Evolutionary conservation across 106 monocot species (phyloP).

Genomic region (Platanthera guangdongensis): DNA sequence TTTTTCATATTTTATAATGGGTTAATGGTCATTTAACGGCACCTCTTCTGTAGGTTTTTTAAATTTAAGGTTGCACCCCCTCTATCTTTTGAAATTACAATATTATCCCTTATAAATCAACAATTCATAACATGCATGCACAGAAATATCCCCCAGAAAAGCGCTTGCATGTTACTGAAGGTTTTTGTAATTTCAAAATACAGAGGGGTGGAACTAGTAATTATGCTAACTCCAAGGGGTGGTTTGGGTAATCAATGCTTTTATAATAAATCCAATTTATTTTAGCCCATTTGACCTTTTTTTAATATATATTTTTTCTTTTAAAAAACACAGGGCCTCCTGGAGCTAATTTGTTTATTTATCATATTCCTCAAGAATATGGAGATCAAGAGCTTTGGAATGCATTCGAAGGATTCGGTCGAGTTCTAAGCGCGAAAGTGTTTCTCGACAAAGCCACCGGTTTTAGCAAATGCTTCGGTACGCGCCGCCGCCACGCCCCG

Average conservation of each 20-base stretch:
- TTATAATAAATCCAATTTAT: constrained; percentile 32
- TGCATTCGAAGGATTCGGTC: constrained; percentile 84
- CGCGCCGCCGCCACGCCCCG: constrained; percentile 5
- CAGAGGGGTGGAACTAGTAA: too few relatives aligned
- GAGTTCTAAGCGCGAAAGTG: constrained; percentile 91
- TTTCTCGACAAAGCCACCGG: constrained; percentile 95
- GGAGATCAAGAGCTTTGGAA: constrained; percentile 77
- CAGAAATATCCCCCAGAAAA: too few relatives aligned
- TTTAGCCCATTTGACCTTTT: background rate
- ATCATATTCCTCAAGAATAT: constrained; percentile 97
- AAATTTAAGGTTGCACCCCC: too few relatives aligned
- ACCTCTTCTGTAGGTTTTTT: too few relatives aligned
- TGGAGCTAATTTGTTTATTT: constrained; percentile 97
- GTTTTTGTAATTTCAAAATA: too few relatives aligned
- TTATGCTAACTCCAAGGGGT: too few relatives aligned
- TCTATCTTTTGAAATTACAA: too few relatives aligned
- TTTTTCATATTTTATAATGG: background rate
- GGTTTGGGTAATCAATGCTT: too few relatives aligned
- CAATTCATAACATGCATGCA: too few relatives aligned
- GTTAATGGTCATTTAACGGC: too few relatives aligned
- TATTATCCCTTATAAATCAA: too few relatives aligned
- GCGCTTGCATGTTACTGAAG: too few relatives aligned
- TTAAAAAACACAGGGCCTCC: constrained; percentile 49
- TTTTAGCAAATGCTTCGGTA: constrained; percentile 98
- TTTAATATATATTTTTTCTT: background rate